A percentile compares a stretch with the other conserved stretches of the same genome.
Evolutionary conservation across 306 rosid genomes (phyloP).

Genomic region (Hippophae gyantsensis): DNA sequence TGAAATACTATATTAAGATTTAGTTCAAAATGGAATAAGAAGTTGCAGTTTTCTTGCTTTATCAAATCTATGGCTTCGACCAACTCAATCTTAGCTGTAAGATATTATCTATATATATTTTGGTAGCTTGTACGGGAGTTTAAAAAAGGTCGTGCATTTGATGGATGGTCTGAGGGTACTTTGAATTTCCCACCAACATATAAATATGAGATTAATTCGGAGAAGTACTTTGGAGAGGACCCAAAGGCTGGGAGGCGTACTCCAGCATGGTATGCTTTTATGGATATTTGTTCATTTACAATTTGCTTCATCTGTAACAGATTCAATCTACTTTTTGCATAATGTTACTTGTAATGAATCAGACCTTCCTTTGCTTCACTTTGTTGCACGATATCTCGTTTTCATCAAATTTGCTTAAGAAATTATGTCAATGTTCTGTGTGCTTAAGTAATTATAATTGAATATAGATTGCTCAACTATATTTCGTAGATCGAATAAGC

Average conservation of each 20-base stretch:
- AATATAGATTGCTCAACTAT: no score
- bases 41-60: neutral
- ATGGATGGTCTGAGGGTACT: constrained; percentile 92
- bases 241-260: constrained; percentile 64
- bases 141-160: constrained; percentile 59
- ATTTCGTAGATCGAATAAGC: no score
- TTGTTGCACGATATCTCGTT: neutral
- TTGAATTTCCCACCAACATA: constrained; percentile 83
- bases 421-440: neutral
- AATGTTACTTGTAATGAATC: neutral
- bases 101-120: constrained; percentile 21
- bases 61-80: neutral
- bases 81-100: constrained; percentile 12
- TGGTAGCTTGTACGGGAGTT: constrained; percentile 65
- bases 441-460: no score
- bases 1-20: neutral
- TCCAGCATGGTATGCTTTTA: constrained; percentile 78
- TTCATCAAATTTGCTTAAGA: no score
- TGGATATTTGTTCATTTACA: neutral
- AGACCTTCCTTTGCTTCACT: neutral
- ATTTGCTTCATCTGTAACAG: neutral
- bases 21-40: neutral
- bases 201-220: constrained; percentile 71
- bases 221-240: constrained; percentile 72
- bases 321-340: neutral